Evolutionary conservation across 1,284 basidiomycete genomes (phyloP), one percentile per base, ranked within the genome.

Genomic region (Ganoderma sp.): DNA sequence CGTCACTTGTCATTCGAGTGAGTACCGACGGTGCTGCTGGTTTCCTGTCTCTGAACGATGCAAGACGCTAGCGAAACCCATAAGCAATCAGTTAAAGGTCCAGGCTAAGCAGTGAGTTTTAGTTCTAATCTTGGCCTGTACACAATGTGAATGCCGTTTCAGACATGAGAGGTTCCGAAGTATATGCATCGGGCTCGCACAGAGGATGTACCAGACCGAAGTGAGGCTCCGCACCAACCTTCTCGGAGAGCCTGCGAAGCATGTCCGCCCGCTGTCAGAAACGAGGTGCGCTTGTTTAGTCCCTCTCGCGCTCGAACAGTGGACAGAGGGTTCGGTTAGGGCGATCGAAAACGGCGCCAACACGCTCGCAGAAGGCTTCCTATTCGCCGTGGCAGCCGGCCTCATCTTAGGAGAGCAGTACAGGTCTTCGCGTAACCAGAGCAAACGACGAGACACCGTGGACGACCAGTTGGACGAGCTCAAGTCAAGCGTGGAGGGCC

Each of bases 281-380:
- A 86, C 90, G 17, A 87, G 87, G 94, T 95, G 71, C 72, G 75
- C 2, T 65, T 10, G 6, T 17, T 85, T 81, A 56, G n/a, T 28
- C 22, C 48, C 2, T 52, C 14, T 10, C 3, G 17, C 48, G 12
- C 41, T 43, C 48, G 12, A 58, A 43, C 32, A 25, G n/a, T 28
- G 32, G 48, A 50, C 58, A 52, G 22, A 56, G 32, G 56, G 9
- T n/a, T 37, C 3, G 14, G 12, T 17, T 32, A 96, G 95, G 73
- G 95, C 95, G 0, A 93, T 96, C 64, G 94, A 96, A 74, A 95
- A 92, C 74, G 95, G 95, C 17, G 93, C 95, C 15, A 95, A 94
- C 69, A 86, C 90, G 19, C 81, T 97, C 14, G 94, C 95, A 0
- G 95, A 96, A 80, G 90, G 92, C 0, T 97, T 97, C 76, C 85